These are phyloP conservation scores for Ceratocystis cubensis DNA, from an alignment of 2,329 filamentous ascomycete genomes.

Conservation along the genomic window DNA sequence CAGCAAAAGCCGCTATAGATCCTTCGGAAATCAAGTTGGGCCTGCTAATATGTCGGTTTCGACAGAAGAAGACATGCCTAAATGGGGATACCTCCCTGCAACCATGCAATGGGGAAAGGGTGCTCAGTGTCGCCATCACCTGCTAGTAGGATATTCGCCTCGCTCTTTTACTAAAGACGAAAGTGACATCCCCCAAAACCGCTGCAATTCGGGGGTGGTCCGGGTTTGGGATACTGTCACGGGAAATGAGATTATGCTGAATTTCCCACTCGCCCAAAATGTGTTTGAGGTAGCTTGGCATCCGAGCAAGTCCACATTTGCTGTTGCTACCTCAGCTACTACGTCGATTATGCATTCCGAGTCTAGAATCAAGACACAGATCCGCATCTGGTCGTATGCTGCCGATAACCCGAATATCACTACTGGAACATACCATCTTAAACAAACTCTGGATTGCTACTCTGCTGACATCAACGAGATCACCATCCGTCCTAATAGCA, in stretches of 20 bases:
- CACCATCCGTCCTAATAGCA: slow-evolving; percentile 44
- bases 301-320: slow-evolving; percentile 40
- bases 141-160: slow-evolving; percentile 52
- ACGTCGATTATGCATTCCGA: slow-evolving; percentile 33
- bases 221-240: slow-evolving; percentile 44
- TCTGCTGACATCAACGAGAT: slow-evolving; percentile 52
- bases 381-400: slow-evolving; percentile 33
- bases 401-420: neutral
- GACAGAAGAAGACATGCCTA: slow-evolving; percentile 22
- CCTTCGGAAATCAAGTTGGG: slow-evolving; percentile 25
- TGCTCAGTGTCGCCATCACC: slow-evolving; percentile 35
- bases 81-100: slow-evolving; percentile 51
- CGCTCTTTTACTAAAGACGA: slow-evolving; percentile 42
- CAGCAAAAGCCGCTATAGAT: slow-evolving; percentile 29
- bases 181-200: slow-evolving; percentile 45
- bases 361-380: slow-evolving; percentile 40
- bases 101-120: slow-evolving; percentile 50
- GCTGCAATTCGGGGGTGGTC: slow-evolving; percentile 46
- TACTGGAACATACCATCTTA: slow-evolving; percentile 29
- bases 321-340: slow-evolving; percentile 44
- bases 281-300: slow-evolving; percentile 56
- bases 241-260: slow-evolving; percentile 35
- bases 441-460: slow-evolving; percentile 45
- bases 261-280: slow-evolving; percentile 43
- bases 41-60: neutral